phyloP scores from a whole-genome alignment of 148 eudicot species.

The Rheum nobile region DNA sequence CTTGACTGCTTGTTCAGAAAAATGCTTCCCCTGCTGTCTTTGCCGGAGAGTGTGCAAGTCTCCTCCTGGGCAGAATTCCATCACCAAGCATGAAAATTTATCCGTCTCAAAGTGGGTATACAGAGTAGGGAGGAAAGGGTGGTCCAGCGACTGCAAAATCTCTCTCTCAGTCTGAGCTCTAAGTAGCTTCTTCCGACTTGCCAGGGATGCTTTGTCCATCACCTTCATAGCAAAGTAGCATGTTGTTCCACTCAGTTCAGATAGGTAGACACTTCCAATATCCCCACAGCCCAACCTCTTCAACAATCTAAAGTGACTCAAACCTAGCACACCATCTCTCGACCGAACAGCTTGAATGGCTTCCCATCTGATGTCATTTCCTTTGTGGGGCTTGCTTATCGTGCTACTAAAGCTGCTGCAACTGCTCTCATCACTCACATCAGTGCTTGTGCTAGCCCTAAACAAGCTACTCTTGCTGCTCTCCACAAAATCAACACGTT shows the following conservation, averaged over 20 bases:
- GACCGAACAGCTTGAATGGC: conserved; percentile 51
- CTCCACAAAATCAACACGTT: conserved; percentile 36
- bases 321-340: conserved; percentile 42
- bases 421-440: conserved; percentile 61
- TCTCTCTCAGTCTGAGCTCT: conserved; percentile 68
- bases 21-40: conserved; percentile 61
- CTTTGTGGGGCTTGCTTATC: conserved; percentile 59
- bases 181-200: conserved; percentile 58
- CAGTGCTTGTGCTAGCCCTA: conserved; percentile 56
- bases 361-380: conserved; percentile 63
- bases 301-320: conserved; percentile 55
- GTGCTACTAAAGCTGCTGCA: conserved; percentile 64
- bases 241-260: conserved; percentile 55
- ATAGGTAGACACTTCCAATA: conserved; percentile 63
- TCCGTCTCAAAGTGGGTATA: conserved; percentile 63
- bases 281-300: conserved; percentile 68
- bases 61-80: conserved; percentile 77
- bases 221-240: conserved; percentile 71
- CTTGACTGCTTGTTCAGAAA: conserved; percentile 62
- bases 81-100: conserved; percentile 66
- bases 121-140: conserved; percentile 59
- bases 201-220: conserved; percentile 59
- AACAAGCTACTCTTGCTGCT: conserved; percentile 57
- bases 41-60: conserved; percentile 67
- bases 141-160: conserved; percentile 51